phyloP scores from a whole-genome alignment of 2,329 filamentous ascomycete genomes.

The Aspergillus neotritici region DNA sequence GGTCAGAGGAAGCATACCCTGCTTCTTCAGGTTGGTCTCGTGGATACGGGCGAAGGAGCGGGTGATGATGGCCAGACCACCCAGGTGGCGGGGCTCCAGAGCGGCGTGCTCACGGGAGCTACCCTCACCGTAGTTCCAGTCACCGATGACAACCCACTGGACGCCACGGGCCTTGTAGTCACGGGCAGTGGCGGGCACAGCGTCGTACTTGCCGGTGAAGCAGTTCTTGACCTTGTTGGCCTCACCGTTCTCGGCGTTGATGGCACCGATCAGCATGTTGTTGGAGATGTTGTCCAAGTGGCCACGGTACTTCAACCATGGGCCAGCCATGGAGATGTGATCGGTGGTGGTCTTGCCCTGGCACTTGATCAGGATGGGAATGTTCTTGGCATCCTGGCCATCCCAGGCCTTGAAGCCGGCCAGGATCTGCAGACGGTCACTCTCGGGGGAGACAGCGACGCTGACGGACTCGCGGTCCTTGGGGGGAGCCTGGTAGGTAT shows the following conservation, averaged over 20 bases:
- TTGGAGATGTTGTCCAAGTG: conserved; percentile 99
- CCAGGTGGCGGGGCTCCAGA: conserved; percentile 93
- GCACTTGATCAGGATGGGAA: conserved; percentile 94
- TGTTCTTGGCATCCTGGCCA: conserved; percentile 76
- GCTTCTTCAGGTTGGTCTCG: conserved; percentile 99
- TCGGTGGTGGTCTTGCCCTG: conserved; percentile 96
- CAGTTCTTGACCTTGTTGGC: conserved; percentile 96
- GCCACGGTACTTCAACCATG: conserved; percentile 97
- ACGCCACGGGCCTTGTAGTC: conserved; percentile 98
- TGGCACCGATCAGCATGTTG: conserved; percentile 98
- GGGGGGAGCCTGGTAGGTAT: conserved; percentile 96
- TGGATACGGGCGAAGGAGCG: conserved; percentile 97
- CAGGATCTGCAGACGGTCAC: conserved; percentile 91
- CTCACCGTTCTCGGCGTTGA: conserved; percentile 92
- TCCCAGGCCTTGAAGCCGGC: conserved; percentile 83
- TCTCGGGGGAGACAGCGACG: conserved; percentile 80
- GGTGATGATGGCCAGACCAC: conserved; percentile 93
- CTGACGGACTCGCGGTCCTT: conserved; percentile 64
- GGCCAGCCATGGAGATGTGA: conserved; percentile 94
- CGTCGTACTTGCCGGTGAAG: conserved; percentile 74
- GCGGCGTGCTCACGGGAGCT: conserved; percentile 97
- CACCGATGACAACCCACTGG: conserved; percentile 94
- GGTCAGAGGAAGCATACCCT: conserved; percentile 98
- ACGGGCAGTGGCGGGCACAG: conserved; percentile 88
- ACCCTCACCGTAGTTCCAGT: conserved; percentile 99